Evolutionary conservation across 2,329 filamentous ascomycete genomes (phyloP).

Genomic region (Fusarium floridanum): DNA sequence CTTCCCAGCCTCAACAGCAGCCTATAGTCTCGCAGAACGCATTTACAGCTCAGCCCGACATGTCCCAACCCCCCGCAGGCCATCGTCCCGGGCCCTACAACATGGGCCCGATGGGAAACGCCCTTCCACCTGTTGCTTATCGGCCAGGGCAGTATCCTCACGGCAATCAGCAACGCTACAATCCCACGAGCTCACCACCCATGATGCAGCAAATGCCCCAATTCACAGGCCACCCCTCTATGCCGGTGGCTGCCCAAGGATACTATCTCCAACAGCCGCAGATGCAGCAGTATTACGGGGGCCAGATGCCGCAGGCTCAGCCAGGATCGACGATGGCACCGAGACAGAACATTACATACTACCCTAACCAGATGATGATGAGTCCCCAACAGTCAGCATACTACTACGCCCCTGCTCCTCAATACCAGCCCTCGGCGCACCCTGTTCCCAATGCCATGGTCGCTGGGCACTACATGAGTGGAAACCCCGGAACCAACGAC

Average conservation of each 20-base stretch:
- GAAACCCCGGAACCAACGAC: slow-evolving; percentile 42
- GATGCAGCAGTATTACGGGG: slow-evolving; percentile 60
- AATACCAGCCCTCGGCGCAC: slow-evolving; percentile 53
- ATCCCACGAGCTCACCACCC: slow-evolving; percentile 52
- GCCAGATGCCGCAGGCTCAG: slow-evolving; percentile 56
- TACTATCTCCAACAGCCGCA: slow-evolving; percentile 64
- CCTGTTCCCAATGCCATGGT: slow-evolving; percentile 51
- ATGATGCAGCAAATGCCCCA: slow-evolving; percentile 57
- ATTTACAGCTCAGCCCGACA: slow-evolving; percentile 59
- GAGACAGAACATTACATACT: slow-evolving; percentile 59
- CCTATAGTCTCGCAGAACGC: slow-evolving; percentile 53
- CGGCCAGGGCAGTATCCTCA: slow-evolving; percentile 55
- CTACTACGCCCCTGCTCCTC: slow-evolving; percentile 59
- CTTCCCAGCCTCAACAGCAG: slow-evolving; percentile 42
- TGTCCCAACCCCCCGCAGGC: slow-evolving; percentile 48
- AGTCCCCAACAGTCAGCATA: slow-evolving; percentile 57
- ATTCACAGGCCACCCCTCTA: slow-evolving; percentile 54
- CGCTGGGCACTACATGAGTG: slow-evolving; percentile 52
- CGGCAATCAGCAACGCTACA: slow-evolving; percentile 51
- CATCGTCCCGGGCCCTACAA: slow-evolving; percentile 56
- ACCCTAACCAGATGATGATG: slow-evolving; percentile 59
- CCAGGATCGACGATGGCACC: slow-evolving; percentile 51
- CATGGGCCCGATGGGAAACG: slow-evolving; percentile 60
- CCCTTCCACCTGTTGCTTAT: slow-evolving; percentile 59
- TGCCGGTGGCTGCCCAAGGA: slow-evolving; percentile 56